Percentiles rank a stretch among this genome's conserved stretches.
These are phyloP conservation scores for Aspergillus sp. DNA, from an alignment of 2,329 filamentous ascomycete species.

Conservation along the genomic window DNA sequence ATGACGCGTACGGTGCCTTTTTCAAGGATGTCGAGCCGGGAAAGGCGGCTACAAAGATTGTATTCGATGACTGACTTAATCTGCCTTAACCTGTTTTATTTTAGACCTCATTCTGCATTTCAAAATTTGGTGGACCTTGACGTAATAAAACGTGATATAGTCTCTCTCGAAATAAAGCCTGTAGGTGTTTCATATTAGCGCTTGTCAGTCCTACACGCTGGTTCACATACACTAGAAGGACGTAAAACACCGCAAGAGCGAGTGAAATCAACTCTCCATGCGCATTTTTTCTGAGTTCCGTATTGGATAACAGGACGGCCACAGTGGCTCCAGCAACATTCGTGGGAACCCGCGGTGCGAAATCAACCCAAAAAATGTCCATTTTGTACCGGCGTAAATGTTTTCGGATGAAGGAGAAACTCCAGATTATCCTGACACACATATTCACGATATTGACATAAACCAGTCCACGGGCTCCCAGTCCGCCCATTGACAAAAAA, in stretches of 20 bases:
- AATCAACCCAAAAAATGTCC: slow-evolving; percentile 41
- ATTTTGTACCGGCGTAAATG: slow-evolving; percentile 58
- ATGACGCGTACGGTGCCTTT: slow-evolving; percentile 92
- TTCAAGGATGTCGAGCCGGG: slow-evolving; percentile 86
- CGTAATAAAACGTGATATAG: slow-evolving; percentile 29
- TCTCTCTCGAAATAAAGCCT: slow-evolving; percentile 39
- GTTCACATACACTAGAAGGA: slow-evolving; percentile 61
- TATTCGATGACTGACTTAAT: slow-evolving; percentile 63
- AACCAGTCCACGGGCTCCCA: slow-evolving; percentile 80
- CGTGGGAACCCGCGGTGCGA: slow-evolving; percentile 48
- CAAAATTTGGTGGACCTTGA: slow-evolving; percentile 19
- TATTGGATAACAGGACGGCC: slow-evolving; percentile 36
- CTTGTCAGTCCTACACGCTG: slow-evolving; percentile 1
- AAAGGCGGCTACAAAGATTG: slow-evolving; percentile 87
- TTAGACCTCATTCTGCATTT: slow-evolving; percentile 20
- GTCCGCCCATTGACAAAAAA: slow-evolving; percentile 65
- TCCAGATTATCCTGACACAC: slow-evolving; percentile 80
- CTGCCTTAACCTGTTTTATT: slow-evolving; percentile 12
- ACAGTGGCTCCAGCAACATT: slow-evolving; percentile 48
- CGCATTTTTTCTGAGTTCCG: slow-evolving; percentile 9
- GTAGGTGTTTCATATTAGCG: slow-evolving; percentile 22
- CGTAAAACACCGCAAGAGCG: slow-evolving; percentile 53
- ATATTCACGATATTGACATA: slow-evolving; percentile 89
- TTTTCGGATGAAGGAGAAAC: slow-evolving; percentile 65
- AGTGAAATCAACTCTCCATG: slow-evolving; percentile 48